Evolutionary conservation across 345 rosid genomes (phyloP).

Genomic region (Nasturtium officinale): DNA sequence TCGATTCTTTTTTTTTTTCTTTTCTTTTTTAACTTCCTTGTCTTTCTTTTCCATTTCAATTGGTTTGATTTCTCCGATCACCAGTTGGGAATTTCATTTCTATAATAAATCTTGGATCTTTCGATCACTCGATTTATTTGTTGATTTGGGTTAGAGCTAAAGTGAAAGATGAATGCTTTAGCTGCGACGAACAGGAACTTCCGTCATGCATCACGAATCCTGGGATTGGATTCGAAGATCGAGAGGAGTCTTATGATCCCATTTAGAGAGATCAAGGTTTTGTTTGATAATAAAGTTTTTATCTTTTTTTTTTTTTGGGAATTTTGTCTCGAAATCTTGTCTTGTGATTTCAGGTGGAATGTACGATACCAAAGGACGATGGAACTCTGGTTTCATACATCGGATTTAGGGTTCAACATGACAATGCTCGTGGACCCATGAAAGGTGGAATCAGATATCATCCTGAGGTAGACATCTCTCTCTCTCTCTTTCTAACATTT

Average conservation of each 20-base stretch:
- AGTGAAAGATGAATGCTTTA: constrained; percentile 75
- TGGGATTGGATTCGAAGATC: constrained; percentile 90
- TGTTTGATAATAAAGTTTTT: neutral
- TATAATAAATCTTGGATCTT: constrained; percentile 8
- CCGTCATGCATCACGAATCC: constrained; percentile 80
- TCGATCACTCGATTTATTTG: constrained; percentile 12
- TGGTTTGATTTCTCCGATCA: constrained; percentile 25
- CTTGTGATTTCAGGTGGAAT: constrained; percentile 73
- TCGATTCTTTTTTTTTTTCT: too few relatives aligned
- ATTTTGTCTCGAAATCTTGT: neutral
- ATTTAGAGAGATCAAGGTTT: constrained; percentile 91
- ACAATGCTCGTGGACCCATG: constrained; percentile 99
- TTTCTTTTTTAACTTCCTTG: neutral
- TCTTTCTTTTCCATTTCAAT: neutral
- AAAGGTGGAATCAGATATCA: constrained; percentile 99
- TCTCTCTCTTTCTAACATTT: neutral
- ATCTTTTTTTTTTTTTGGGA: neutral
- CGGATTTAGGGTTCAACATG: constrained; percentile 97
- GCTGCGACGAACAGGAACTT: constrained; percentile 94
- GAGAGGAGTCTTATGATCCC: constrained; percentile 92
- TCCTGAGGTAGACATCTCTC: constrained; percentile 67
- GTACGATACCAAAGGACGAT: constrained; percentile 96
- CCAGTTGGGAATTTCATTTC: neutral
- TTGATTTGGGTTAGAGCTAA: neutral
- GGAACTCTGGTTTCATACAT: constrained; percentile 82